These are phyloP conservation scores for Heritiera littoralis DNA, from an alignment of 345 rosid genomes.

Conservation along the genomic window DNA sequence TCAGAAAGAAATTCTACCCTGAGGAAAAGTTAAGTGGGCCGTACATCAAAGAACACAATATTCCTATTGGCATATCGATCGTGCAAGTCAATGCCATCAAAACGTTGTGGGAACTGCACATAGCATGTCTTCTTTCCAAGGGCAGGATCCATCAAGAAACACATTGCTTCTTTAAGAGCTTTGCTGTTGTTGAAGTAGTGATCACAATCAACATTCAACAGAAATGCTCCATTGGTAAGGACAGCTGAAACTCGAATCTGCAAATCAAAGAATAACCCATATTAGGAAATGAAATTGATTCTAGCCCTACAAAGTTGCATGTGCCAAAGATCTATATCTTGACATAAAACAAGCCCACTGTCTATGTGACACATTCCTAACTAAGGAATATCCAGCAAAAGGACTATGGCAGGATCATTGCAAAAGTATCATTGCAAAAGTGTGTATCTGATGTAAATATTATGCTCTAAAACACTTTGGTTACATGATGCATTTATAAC, in stretches of 20 bases:
- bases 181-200: conserved; percentile 99
- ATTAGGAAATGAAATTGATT: conserved; percentile 21
- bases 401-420: not conserved
- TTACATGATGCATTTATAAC: not conserved
- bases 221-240: conserved; percentile 96
- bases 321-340: not conserved
- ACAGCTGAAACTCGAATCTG: conserved; percentile 99
- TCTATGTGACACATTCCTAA: not conserved
- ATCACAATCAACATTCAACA: conserved; percentile 98
- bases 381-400: not conserved
- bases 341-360: not conserved
- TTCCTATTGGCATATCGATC: conserved; percentile 99
- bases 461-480: not conserved
- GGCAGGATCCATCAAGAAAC: conserved; percentile 98
- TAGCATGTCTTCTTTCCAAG: conserved; percentile 93
- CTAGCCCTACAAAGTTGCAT: not conserved
- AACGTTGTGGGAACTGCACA: conserved; percentile 98
- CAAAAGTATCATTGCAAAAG: not conserved
- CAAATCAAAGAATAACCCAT: conserved; percentile 29
- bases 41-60: conserved; percentile 96
- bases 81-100: conserved; percentile 98
- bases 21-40: conserved; percentile 29
- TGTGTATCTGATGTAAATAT: not conserved
- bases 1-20: conserved; percentile 11
- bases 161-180: conserved; percentile 99